Percentiles rank a stretch among this genome's conserved stretches.
Evolutionary conservation across 2,329 filamentous ascomycete genomes (phyloP).

Genomic region (Nothopassalora personata): DNA sequence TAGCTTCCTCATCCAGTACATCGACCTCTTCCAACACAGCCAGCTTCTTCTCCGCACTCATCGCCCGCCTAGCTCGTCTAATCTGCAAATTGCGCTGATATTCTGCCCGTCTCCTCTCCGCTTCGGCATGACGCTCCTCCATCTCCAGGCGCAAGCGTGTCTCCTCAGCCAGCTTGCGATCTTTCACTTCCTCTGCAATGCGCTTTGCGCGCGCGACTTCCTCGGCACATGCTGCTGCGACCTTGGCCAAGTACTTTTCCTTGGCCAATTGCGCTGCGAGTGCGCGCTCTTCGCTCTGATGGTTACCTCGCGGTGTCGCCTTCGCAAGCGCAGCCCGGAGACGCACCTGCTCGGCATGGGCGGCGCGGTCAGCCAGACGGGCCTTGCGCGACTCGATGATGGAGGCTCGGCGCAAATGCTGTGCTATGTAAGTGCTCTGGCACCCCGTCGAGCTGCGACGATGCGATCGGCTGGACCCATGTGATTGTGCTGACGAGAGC

Average conservation of each 20-base stretch:
- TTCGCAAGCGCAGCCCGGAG: conserved; percentile 69
- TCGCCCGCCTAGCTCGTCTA: conserved; percentile 38
- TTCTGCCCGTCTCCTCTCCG: conserved; percentile 61
- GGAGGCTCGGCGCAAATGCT: conserved; percentile 71
- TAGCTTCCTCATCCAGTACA: conserved; percentile 44
- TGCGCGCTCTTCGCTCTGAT: conserved; percentile 67
- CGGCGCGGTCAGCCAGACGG: conserved; percentile 70
- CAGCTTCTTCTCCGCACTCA: conserved; percentile 46
- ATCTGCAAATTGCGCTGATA: conserved; percentile 47
- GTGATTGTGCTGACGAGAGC: conserved; percentile 66
- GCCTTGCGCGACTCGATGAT: conserved; percentile 78
- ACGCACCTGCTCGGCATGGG: conserved; percentile 78
- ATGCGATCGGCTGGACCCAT: conserved; percentile 57
- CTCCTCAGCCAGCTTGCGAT: conserved; percentile 70
- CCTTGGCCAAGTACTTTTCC: conserved; percentile 75
- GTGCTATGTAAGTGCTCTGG: conserved; percentile 72
- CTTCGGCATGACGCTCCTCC: conserved; percentile 74
- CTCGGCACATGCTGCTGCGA: conserved; percentile 73
- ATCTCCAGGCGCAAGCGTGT: conserved; percentile 66
- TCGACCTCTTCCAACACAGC: conserved; percentile 46
- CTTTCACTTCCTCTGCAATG: conserved; percentile 75
- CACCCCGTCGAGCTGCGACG: conserved; percentile 36
- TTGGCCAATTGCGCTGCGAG: conserved; percentile 71
- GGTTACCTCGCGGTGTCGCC: conserved; percentile 55
- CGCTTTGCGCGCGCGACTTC: conserved; percentile 79